Evolutionary conservation across 2,329 filamentous ascomycete genomes (phyloP).

Genomic region (Cyphellophora attinorum): DNA sequence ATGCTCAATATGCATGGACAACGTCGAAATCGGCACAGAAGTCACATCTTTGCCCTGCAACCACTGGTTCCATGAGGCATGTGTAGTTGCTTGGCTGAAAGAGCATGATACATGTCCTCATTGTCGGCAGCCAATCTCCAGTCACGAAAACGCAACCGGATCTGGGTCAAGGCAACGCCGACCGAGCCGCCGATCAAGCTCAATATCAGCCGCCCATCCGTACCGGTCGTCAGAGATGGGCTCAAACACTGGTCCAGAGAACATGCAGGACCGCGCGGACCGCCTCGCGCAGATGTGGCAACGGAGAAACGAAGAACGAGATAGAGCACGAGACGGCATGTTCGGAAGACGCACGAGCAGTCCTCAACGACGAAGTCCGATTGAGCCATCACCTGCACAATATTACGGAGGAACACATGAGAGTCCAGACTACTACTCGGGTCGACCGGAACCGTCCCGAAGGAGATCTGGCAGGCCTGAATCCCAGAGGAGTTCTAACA

Average conservation of each 20-base stretch:
- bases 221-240: too few relatives aligned
- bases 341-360: too few relatives aligned
- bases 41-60: constrained; percentile 74
- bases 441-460: constrained; percentile 8
- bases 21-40: constrained; percentile 61
- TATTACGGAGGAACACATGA: constrained; percentile 10
- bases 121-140: constrained; percentile 31
- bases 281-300: too few relatives aligned
- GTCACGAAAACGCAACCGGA: constrained; percentile 9
- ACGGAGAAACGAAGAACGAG: too few relatives aligned
- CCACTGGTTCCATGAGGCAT: constrained; percentile 87
- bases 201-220: too few relatives aligned
- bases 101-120: constrained; percentile 87
- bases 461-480: constrained; percentile 13
- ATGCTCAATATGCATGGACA: constrained; percentile 92
- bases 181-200: too few relatives aligned
- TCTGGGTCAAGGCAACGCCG: too few relatives aligned
- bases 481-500: constrained; percentile 4
- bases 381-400: constrained; percentile 4
- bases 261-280: too few relatives aligned
- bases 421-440: constrained; percentile 4
- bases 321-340: too few relatives aligned
- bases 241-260: too few relatives aligned
- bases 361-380: too few relatives aligned
- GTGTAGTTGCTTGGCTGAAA: constrained; percentile 72